Evolutionary conservation across 345 rosid species (phyloP), one percentile per base, ranked within the genome.

Genomic region (Ceriops tagal): DNA sequence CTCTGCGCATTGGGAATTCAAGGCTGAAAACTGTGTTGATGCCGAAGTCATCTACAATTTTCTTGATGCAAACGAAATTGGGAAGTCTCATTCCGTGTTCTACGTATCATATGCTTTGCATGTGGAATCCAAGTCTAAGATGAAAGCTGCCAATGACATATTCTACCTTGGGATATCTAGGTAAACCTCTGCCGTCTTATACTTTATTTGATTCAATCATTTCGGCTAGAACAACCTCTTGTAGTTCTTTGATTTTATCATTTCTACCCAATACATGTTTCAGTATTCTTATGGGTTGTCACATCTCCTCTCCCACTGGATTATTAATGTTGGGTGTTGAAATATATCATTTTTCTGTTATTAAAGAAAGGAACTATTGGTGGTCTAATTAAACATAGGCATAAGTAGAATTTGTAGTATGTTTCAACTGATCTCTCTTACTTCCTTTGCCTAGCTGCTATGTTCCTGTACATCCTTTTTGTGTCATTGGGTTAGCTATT

Each of bases 11-110:
- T 15, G 28, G 6, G 22, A 56, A 13, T 24, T 56, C 59, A 79
- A 95, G 99, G 99, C 97, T 15, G 93, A 89, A 69, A 83, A 87
- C 74, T 95, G 97, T 49, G 62, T 30, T 60, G 97, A 88, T 82
- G 89, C 93, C 0, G 86, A 93, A 79, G 87, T 91, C 22, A 88
- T 93, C 67, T 93, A 74, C 78, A 74, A 64, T 80, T 93, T 93
- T 70, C 87, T 93, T 58, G 96, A 93, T 57, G 89, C 88, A 2
- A 93, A 93, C 79, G 90, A 66, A 34, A 93, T 93, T 70, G 98
- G 96, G 49, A 82, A 83, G 79, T 75, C 85, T 21, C 97, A 90
- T 77, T 70, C 89, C 60, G 62, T 67, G 5, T 91, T 65, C 73
- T 95, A 92, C 74, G 66, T 86, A 56, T 78, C 88, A 46, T 81